Percentiles rank a stretch among this genome's conserved stretches.
These are phyloP conservation scores for Cladophialophora yegresii DNA, from an alignment of 2,329 filamentous ascomycete genomes.

Conservation along the genomic window DNA sequence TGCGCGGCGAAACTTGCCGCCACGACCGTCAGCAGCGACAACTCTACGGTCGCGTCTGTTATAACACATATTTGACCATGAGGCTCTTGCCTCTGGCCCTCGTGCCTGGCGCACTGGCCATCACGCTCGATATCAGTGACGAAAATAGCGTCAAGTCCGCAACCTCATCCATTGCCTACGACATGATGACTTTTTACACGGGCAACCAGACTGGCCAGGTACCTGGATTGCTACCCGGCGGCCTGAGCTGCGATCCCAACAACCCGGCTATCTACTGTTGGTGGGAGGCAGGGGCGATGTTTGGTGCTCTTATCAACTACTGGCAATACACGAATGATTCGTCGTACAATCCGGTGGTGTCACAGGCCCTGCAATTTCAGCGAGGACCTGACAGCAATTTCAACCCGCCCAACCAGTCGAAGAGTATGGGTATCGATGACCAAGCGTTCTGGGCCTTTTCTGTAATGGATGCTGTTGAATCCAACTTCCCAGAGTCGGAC, in stretches of 20 bases:
- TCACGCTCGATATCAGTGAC: conserved; percentile 22
- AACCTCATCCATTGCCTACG: conserved; percentile 42
- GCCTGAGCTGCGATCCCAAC: conserved; percentile 39
- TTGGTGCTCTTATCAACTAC: conserved; percentile 46
- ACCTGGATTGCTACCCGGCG: conserved; percentile 46
- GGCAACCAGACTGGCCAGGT: conserved; percentile 44
- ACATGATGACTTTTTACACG: conserved; percentile 46
- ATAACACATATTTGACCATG: conserved; percentile 9
- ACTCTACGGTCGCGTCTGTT: not conserved
- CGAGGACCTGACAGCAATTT: conserved; percentile 44
- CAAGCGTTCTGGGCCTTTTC: conserved; percentile 61
- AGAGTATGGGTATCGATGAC: conserved; percentile 57
- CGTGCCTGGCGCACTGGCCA: conserved; percentile 22
- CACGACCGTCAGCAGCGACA: not conserved
- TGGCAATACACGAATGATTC: conserved; percentile 49
- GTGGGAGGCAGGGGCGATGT: conserved; percentile 51
- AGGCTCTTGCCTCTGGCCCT: conserved; percentile 19
- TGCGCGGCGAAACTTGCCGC: not conserved
- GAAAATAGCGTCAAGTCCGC: conserved; percentile 39
- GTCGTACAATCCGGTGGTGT: conserved; percentile 44
- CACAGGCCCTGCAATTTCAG: conserved; percentile 44
- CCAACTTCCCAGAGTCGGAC: conserved; percentile 45
- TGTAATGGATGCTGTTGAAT: conserved; percentile 59
- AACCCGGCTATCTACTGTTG: conserved; percentile 42
- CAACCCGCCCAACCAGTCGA: conserved; percentile 48